These are phyloP conservation scores for Clavariopsis aquatica DNA, from an alignment of 495 filamentous ascomycete species.

Conservation along the genomic window DNA sequence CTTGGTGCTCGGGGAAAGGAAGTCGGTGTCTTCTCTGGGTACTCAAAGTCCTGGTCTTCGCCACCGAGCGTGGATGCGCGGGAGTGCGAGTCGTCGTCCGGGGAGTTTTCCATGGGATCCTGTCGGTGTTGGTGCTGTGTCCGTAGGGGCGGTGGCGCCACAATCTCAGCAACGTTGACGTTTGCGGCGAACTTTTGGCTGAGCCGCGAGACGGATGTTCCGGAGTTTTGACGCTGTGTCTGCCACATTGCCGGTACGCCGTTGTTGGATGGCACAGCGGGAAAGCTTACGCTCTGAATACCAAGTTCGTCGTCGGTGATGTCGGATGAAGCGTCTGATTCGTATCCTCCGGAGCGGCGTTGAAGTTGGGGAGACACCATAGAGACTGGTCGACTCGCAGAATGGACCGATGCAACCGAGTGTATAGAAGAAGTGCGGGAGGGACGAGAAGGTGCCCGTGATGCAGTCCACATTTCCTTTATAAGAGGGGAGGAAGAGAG, in stretches of 20 bases:
- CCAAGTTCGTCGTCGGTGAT: conserved; percentile 23
- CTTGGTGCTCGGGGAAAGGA: conserved; percentile 14
- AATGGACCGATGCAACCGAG: conserved; percentile 25
- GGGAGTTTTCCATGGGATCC: conserved; percentile 9
- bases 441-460: conserved; percentile 20
- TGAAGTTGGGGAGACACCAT: conserved; percentile 21
- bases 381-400: conserved; percentile 16
- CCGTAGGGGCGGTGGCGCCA: conserved; percentile 9
- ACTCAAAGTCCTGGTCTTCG: conserved; percentile 37
- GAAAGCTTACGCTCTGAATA: conserved; percentile 17
- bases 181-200: conserved; percentile 27
- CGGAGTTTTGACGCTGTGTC: conserved; percentile 6
- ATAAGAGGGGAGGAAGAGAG: conserved; percentile 6
- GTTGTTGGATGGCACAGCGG: conserved; percentile 16
- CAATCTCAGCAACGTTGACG: conserved; percentile 16
- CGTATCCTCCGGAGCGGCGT: conserved; percentile 27
- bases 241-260: conserved; percentile 32
- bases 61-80: conserved; percentile 32
- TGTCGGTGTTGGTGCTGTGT: conserved; percentile 11
- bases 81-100: conserved; percentile 33
- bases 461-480: conserved; percentile 34
- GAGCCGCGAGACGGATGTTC: conserved; percentile 17
- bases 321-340: conserved; percentile 26
- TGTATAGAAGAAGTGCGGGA: conserved; percentile 21
- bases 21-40: conserved; percentile 40